These are phyloP conservation scores for Wickerhamiella spandovensis DNA, from an alignment of 805 yeast species.

Conservation along the genomic window DNA sequence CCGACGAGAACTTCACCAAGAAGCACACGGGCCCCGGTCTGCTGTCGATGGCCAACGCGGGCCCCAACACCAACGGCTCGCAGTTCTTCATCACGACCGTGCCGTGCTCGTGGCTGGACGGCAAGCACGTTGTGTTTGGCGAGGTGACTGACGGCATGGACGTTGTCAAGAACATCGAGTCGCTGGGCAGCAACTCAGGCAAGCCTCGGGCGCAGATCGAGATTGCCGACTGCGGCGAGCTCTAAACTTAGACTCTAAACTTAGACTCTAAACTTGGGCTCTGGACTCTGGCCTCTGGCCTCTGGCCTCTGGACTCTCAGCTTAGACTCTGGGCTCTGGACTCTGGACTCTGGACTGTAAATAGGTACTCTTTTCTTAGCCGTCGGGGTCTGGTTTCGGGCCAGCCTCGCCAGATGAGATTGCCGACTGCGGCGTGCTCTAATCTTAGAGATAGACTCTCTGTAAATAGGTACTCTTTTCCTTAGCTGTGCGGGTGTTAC, in stretches of 20 bases:
- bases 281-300: too few relatives aligned
- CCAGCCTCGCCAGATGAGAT: too few relatives aligned
- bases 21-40: slow-evolving; percentile 76
- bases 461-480: too few relatives aligned
- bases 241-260: too few relatives aligned
- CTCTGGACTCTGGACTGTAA: too few relatives aligned
- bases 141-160: slow-evolving; percentile 76
- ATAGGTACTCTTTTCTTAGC: too few relatives aligned
- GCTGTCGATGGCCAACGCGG: slow-evolving; percentile 94
- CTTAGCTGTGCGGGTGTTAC: too few relatives aligned
- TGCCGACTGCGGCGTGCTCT: slow-evolving; percentile 61
- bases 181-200: slow-evolving; percentile 51
- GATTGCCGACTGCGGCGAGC: slow-evolving; percentile 66
- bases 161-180: slow-evolving; percentile 64
- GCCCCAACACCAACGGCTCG: slow-evolving; percentile 93
- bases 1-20: slow-evolving; percentile 73
- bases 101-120: slow-evolving; percentile 86
- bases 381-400: too few relatives aligned
- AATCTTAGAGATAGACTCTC: too few relatives aligned
- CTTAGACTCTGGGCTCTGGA: too few relatives aligned
- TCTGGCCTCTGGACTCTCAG: too few relatives aligned
- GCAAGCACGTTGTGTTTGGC: slow-evolving; percentile 95
- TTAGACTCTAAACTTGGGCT: too few relatives aligned
- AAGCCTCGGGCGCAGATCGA: slow-evolving; percentile 58
- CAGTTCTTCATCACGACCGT: slow-evolving; percentile 91